phyloP scores from a whole-genome alignment of 2,329 filamentous ascomycete genomes.

The Geosmithia flava region DNA sequence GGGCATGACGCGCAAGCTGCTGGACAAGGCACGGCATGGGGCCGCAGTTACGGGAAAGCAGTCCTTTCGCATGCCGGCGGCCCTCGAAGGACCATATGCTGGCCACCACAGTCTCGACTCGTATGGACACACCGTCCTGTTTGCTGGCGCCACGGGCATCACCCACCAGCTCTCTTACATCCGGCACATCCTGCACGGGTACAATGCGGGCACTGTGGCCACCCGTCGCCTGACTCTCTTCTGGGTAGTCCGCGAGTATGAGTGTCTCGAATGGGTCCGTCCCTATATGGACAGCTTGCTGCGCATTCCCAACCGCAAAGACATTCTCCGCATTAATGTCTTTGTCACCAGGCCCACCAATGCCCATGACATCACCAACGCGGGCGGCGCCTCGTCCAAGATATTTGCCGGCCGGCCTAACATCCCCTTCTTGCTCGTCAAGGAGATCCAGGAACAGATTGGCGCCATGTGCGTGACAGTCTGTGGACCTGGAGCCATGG shows the following conservation, averaged over 20 bases:
- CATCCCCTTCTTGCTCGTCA: constrained; percentile 62
- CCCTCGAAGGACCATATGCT: constrained; percentile 83
- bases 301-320: constrained; percentile 65
- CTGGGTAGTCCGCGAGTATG: constrained; percentile 84
- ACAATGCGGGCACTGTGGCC: constrained; percentile 59
- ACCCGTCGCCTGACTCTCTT: constrained; percentile 73
- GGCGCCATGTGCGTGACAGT: constrained; percentile 84
- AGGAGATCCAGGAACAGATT: constrained; percentile 69
- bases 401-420: constrained; percentile 89
- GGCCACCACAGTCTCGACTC: constrained; percentile 77
- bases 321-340: constrained; percentile 74
- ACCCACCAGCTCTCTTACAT: constrained; percentile 90
- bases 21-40: constrained; percentile 42
- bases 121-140: constrained; percentile 82
- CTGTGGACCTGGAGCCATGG: constrained; percentile 62
- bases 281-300: constrained; percentile 72
- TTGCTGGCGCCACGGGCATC: constrained; percentile 88
- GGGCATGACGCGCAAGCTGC: constrained; percentile 77
- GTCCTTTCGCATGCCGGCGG: constrained; percentile 52
- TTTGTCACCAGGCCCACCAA: constrained; percentile 84
- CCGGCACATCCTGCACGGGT: constrained; percentile 60
- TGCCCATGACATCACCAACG: constrained; percentile 67
- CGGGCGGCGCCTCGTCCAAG: constrained; percentile 47
- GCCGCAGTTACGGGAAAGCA: constrained; percentile 18
- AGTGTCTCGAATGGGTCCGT: constrained; percentile 86